Conservation (phyloP, 495 filamentous ascomycete genomes). For the Amphirosellinia nigrospora region DNA sequence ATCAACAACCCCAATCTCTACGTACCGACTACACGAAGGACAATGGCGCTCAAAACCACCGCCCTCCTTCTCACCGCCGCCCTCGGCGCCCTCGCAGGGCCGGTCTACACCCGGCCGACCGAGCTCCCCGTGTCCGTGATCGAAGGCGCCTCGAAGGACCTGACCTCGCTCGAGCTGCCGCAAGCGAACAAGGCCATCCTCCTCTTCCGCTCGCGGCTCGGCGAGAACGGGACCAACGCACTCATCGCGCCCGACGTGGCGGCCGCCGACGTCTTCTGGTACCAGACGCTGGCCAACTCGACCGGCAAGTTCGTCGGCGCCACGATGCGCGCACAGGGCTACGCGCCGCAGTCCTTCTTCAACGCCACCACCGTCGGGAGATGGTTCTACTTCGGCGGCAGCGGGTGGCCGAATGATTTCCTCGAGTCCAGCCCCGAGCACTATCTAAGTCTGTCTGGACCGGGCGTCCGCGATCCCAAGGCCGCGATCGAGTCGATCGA, state of each 20-base stretch:
- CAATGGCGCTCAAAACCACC: slow-evolving; percentile 17
- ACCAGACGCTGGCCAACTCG: slow-evolving; percentile 23
- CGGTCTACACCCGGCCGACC: background rate
- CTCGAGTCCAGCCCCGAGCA: slow-evolving; percentile 32
- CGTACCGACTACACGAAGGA: background rate
- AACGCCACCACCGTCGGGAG: slow-evolving; percentile 24
- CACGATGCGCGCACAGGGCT: slow-evolving; percentile 22
- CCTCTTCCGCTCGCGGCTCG: slow-evolving; percentile 27
- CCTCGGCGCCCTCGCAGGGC: slow-evolving; percentile 16
- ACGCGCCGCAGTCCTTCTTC: slow-evolving; percentile 24
- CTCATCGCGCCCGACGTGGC: slow-evolving; percentile 31
- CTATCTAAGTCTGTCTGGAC: slow-evolving; percentile 22
- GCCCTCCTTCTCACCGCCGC: slow-evolving; percentile 16
- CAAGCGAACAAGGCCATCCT: slow-evolving; percentile 10
- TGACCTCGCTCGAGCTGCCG: background rate
- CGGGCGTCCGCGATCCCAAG: slow-evolving; percentile 21
- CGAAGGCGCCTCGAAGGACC: slow-evolving; percentile 16
- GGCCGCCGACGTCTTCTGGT: slow-evolving; percentile 31
- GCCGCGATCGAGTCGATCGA: slow-evolving; percentile 30
- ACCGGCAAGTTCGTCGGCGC: slow-evolving; percentile 22
- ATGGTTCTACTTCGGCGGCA: slow-evolving; percentile 30
- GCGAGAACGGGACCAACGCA: slow-evolving; percentile 15
- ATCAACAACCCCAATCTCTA: background rate
- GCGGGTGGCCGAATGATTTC: slow-evolving; percentile 26
- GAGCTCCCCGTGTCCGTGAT: slow-evolving; percentile 22